Percentiles rank a stretch among this genome's conserved stretches.
Conservation (phyloP, 371 early-diverging fungal species). For the Saksenaea vasiformis region DNA sequence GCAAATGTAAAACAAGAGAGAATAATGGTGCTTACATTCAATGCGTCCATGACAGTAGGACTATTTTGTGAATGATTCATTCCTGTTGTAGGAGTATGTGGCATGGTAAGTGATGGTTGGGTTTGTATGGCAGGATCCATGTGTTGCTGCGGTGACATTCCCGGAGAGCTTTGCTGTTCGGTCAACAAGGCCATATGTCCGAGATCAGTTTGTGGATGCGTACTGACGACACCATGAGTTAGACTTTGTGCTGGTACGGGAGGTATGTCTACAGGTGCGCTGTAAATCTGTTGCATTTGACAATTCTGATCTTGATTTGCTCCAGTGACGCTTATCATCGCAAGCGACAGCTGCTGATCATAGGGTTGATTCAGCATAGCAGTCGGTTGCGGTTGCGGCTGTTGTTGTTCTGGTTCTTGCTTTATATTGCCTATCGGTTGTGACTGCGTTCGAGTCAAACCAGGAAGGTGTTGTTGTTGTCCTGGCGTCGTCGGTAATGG, state of each 20-base stretch:
- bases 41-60: neutral
- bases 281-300: neutral
- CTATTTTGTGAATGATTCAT: neutral
- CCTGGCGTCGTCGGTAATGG: neutral
- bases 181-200: neutral
- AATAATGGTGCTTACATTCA: neutral
- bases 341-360: neutral
- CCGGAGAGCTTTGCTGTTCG: neutral
- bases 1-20: neutral
- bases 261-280: neutral
- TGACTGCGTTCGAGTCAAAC: conserved; percentile 1
- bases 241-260: neutral
- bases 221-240: neutral
- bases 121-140: neutral
- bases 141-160: neutral
- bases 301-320: neutral
- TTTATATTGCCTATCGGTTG: neutral
- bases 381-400: neutral
- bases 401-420: neutral
- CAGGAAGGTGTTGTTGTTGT: conserved; percentile 4
- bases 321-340: neutral
- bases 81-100: neutral
- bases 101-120: neutral
- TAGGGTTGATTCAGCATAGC: neutral
- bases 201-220: conserved; percentile 3